These are phyloP conservation scores for Leccinum subfulvum DNA, from an alignment of 1,284 basidiomycete species.

Conservation along the genomic window DNA sequence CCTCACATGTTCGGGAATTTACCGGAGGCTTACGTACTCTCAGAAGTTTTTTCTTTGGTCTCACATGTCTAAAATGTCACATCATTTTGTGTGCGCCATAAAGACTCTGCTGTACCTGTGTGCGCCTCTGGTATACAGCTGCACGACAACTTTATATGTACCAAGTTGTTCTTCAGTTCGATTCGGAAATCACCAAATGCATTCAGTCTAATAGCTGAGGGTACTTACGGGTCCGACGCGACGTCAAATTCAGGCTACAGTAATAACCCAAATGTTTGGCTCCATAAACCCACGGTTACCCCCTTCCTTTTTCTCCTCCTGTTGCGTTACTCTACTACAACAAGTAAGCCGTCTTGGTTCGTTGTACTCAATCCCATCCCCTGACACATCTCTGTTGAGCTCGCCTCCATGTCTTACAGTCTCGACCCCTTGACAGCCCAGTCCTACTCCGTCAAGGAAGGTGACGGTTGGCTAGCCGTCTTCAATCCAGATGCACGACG, in stretches of 20 bases:
- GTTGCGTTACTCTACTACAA: background rate
- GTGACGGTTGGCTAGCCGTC: constrained; percentile 36
- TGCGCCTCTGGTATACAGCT: background rate
- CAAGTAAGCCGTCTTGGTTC: constrained; percentile 4
- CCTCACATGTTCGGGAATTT: background rate
- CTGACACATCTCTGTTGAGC: constrained; percentile 12
- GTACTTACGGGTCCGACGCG: constrained; percentile 4
- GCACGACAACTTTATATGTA: constrained; percentile 8
- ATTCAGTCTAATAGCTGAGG: background rate
- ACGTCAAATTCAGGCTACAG: constrained; percentile 2
- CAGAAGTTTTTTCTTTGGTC: background rate
- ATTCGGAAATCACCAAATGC: constrained; percentile 15
- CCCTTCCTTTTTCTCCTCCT: background rate
- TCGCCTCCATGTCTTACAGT: constrained; percentile 24
- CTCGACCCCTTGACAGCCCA: constrained; percentile 34
- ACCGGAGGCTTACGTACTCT: constrained; percentile 15
- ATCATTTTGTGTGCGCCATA: background rate
- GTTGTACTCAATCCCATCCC: background rate
- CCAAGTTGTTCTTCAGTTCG: constrained; percentile 3
- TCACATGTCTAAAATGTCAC: background rate
- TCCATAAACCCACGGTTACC: background rate
- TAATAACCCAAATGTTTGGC: background rate
- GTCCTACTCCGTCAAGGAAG: constrained; percentile 37
- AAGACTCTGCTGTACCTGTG: background rate
- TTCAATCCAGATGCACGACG: constrained; percentile 36